phyloP scores from a whole-genome alignment of 352 stramenopile species.

The Thraustochytrium sp. region DNA sequence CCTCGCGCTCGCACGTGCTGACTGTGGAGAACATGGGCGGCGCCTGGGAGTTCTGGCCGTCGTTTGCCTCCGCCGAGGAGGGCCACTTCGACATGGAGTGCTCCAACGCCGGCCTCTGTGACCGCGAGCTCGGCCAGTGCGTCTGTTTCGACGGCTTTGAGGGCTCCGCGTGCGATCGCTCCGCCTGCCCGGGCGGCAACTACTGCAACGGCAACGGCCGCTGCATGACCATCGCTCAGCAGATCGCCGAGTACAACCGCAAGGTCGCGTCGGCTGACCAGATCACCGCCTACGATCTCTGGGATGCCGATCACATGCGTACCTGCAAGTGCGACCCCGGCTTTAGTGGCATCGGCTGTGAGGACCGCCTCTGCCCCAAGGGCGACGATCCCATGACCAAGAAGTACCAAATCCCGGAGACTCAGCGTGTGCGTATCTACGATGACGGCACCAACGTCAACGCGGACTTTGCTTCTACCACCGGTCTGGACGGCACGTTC shows the following conservation, averaged over 20 bases:
- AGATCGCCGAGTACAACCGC: slow-evolving; percentile 48
- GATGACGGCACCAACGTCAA: background rate
- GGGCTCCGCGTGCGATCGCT: slow-evolving; percentile 62
- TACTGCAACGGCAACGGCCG: slow-evolving; percentile 70
- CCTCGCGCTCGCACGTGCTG: background rate
- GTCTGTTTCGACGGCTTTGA: slow-evolving; percentile 62
- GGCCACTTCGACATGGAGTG: slow-evolving; percentile 62
- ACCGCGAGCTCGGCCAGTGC: slow-evolving; percentile 64
- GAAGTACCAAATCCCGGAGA: slow-evolving; percentile 63
- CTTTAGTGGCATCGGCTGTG: slow-evolving; percentile 75
- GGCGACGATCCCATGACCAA: slow-evolving; percentile 77
- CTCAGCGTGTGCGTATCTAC: slow-evolving; percentile 60
- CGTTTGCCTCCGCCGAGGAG: slow-evolving; percentile 59
- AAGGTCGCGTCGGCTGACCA: slow-evolving; percentile 52
- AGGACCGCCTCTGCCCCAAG: slow-evolving; percentile 64
- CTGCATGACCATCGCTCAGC: slow-evolving; percentile 68
- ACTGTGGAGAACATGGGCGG: slow-evolving; percentile 38
- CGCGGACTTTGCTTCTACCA: background rate
- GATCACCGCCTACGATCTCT: slow-evolving; percentile 57
- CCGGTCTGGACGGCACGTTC: slow-evolving; percentile 60
- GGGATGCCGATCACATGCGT: slow-evolving; percentile 74
- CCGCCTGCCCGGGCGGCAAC: slow-evolving; percentile 52
- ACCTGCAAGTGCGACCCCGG: slow-evolving; percentile 80
- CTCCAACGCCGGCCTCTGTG: slow-evolving; percentile 71
- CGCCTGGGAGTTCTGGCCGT: slow-evolving; percentile 42